A percentile compares a stretch with the other conserved stretches of the same genome.
phyloP scores from a whole-genome alignment of 345 rosid species.

The Pseudoturritis turrita region DNA sequence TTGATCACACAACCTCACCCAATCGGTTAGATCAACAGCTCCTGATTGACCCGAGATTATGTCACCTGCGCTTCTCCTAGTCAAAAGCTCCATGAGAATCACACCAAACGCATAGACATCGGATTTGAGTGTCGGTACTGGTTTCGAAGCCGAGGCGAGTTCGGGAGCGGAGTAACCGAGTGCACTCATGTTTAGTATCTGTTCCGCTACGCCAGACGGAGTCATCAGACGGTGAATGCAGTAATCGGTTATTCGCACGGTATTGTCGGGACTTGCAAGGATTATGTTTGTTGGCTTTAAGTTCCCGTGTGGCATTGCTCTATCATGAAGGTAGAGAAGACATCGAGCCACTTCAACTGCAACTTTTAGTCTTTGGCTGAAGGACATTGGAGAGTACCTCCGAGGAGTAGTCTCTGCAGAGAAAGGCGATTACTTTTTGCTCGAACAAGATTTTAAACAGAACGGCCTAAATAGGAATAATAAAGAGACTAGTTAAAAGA shows the following conservation, averaged over 20 bases:
- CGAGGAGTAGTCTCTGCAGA: slow-evolving; percentile 86
- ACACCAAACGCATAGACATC: slow-evolving; percentile 91
- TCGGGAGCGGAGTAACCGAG: slow-evolving; percentile 94
- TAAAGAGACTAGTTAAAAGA: not conserved
- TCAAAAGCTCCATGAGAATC: slow-evolving; percentile 83
- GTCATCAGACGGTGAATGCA: slow-evolving; percentile 90
- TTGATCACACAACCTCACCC: slow-evolving; percentile 79
- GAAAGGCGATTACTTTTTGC: not conserved
- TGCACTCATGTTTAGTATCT: slow-evolving; percentile 82
- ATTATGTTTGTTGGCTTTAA: slow-evolving; percentile 81
- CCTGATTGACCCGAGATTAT: slow-evolving; percentile 95
- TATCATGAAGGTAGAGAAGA: slow-evolving; percentile 74
- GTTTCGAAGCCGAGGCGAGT: slow-evolving; percentile 61
- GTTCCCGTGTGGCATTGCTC: slow-evolving; percentile 83
- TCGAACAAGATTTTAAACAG: not conserved
- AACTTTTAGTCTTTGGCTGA: slow-evolving; percentile 72
- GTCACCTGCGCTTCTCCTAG: slow-evolving; percentile 86
- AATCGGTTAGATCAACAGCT: slow-evolving; percentile 83
- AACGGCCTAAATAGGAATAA: not conserved
- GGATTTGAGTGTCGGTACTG: slow-evolving; percentile 61
- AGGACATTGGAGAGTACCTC: slow-evolving; percentile 69
- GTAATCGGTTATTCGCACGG: slow-evolving; percentile 60
- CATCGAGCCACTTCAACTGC: slow-evolving; percentile 76
- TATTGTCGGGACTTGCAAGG: slow-evolving; percentile 48
- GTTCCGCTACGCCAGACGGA: slow-evolving; percentile 77